Base-by-base conservation (phyloP, 2,329 filamentous ascomycete species). In the Epichloe aotearoae region DNA sequence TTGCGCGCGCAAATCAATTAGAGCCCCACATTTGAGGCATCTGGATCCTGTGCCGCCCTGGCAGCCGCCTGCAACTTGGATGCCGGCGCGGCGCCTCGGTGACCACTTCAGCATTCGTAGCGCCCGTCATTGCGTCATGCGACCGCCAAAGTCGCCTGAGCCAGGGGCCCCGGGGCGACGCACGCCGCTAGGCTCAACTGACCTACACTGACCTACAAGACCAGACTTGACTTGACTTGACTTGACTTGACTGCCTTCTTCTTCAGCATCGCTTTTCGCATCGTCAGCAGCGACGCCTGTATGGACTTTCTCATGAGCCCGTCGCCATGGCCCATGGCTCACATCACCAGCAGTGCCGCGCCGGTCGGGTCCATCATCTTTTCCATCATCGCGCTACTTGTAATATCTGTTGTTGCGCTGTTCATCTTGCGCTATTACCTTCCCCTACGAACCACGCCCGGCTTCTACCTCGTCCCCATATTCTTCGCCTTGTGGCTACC, bases 401-500 rank as follows among this genome's bases (percentile, higher is more conserved):
- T 79, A 57, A 86, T 95, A 58, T 88, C 84, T 56, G 65, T 84
- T 54, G 72, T 85, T 54, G 88, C 93, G 53, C 77, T 98, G 42
- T 74, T 96, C 20, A 82, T 97, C 55, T 75, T 96, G 53, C 85
- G 93, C 61, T 83, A 88, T 71, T 98, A 90, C 69, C 79, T 98
- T 10, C 91, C 91, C 3, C 76, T 98, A 36, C 88, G 93, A 58
- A 82, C 84, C 6, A 97, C 93, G 1, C 91, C 93, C 1, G 87
- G 84, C 53, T 96, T 94, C 68, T 82, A 97, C 47, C 77, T 89
- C 47, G 77, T 96, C 2, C 91, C 93, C 37, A 88, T 98, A 55
- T 98, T 98, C 71, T 85, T 98, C 58, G 88, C 91, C n/a, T 77
- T 98, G 58, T 90, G 88, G 62, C 80, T 98, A 5, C 94, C 93